These are phyloP conservation scores for Corylus avellana DNA, from an alignment of 306 rosid species.

Conservation along the genomic window DNA sequence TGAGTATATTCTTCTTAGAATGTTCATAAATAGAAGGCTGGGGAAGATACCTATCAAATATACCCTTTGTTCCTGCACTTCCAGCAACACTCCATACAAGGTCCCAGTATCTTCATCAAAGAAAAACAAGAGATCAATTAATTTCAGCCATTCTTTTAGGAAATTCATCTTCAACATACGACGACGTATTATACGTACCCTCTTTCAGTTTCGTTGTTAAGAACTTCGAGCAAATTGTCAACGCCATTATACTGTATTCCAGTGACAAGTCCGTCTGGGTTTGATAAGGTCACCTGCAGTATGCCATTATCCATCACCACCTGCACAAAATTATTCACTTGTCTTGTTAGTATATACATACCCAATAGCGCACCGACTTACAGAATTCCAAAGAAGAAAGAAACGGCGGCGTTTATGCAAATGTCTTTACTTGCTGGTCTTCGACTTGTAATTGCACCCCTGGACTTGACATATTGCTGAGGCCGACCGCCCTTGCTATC, in stretches of 20 bases:
- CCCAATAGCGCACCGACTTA: not conserved
- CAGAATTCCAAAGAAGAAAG: not conserved
- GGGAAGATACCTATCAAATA: slow-evolving; percentile 76
- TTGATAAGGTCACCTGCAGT: slow-evolving; percentile 75
- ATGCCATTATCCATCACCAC: slow-evolving; percentile 96
- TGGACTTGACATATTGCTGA: slow-evolving; percentile 29
- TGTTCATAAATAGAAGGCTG: slow-evolving; percentile 2
- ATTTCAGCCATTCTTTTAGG: not conserved
- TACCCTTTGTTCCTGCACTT: slow-evolving; percentile 47
- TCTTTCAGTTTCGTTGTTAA: slow-evolving; percentile 66
- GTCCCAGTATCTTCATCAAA: slow-evolving; percentile 80
- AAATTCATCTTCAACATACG: not conserved
- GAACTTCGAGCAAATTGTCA: slow-evolving; percentile 88
- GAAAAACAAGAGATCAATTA: slow-evolving; percentile 27
- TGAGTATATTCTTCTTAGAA: not conserved
- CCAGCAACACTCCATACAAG: slow-evolving; percentile 90
- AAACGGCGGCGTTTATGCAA: not conserved
- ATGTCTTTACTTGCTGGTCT: slow-evolving; percentile 44
- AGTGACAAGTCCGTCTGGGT: slow-evolving; percentile 79
- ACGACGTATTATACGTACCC: slow-evolving; percentile 46
- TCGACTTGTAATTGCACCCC: slow-evolving; percentile 49
- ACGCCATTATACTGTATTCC: slow-evolving; percentile 74
- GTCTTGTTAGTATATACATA: no score
- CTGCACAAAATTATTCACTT: slow-evolving; percentile 38
- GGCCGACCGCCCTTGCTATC: no score